Evolutionary conservation across 495 filamentous ascomycete species (phyloP), one percentile per base, ranked within the genome.

Genomic region (Ramalina intermedia): DNA sequence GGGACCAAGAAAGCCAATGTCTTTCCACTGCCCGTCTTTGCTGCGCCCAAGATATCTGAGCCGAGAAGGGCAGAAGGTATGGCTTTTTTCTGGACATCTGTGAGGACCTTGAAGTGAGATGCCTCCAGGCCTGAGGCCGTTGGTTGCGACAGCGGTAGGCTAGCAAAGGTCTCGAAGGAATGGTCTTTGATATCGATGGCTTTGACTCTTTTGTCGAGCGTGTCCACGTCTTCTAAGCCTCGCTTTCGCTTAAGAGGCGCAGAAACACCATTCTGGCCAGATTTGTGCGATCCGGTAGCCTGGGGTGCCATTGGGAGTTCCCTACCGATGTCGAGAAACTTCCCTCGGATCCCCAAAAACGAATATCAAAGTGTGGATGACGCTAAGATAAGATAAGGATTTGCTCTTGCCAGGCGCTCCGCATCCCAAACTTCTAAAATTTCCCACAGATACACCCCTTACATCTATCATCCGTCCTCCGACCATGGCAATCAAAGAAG

Each of bases 21-120:
- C 68, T 99, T 99, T 50, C 91, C 91, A 64, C 84, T 90, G 41
- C 91, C 91, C 1, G 91, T 99, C 64, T 95, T 96, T 37, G 91
- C 91, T 20, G 93, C 91, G 38, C 91, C 91, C 44, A 99, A 82
- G 33, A 96, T 82, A 59, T 99, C 93, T 20, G 71, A 68, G 44
- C 87, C 88, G 66, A 93, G 87, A 49, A 99, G 72, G 4, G 84
- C 89, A 44, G 83, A 71, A 6, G 82, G 85, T 56, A 99, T 82
- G 17, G 87, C 86, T 63, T 80, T 81, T 35, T 78, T 78, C 64
- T 99, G 91, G 55, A 99, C 87, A 51, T 94, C 87, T 37, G 93
- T 99, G 44, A 96, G 69, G 14, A 75, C 79, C 61, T 88, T 84
- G 72, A 85, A 99, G 61, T 95, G 87, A 6, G 82, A 85, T n/a